Conservation (phyloP, 441 rosid genomes). For the Pelargonium fulgidum region DNA sequence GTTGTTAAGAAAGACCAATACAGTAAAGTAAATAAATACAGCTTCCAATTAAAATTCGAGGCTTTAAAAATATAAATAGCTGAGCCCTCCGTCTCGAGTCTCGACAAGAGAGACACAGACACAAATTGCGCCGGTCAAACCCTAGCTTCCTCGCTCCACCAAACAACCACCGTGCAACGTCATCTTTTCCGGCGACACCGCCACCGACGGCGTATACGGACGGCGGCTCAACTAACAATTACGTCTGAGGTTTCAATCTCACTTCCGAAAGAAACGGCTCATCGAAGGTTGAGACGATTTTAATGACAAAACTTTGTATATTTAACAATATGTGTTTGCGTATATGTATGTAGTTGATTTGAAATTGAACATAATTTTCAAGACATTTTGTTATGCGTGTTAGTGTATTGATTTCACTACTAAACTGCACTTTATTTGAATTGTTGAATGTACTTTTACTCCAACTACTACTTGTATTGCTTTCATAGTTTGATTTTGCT, state of each 20-base stretch:
- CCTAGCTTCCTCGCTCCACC: conserved; percentile 8
- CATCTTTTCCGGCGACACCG: neutral
- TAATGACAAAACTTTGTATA: neutral
- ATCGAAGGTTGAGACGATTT: neutral
- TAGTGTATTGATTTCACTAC: neutral
- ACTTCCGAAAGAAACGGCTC: neutral
- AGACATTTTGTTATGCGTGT: neutral
- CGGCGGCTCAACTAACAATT: neutral
- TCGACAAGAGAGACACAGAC: conserved; percentile 2
- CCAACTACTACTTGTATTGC: neutral
- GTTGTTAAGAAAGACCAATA: too few species aligned
- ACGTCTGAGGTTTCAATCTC: too few species aligned
- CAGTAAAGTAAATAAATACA: too few species aligned
- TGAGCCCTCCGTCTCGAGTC: too few species aligned
- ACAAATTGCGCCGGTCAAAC: neutral
- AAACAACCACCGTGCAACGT: too few species aligned
- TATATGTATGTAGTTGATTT: neutral
- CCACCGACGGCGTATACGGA: neutral
- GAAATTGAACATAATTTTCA: neutral
- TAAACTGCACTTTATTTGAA: neutral
- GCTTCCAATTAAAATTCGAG: too few species aligned
- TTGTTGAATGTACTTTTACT: neutral
- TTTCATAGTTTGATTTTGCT: neutral
- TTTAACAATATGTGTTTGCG: neutral
- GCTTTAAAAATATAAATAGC: too few species aligned